Evolutionary conservation across 2,329 filamentous ascomycete species (phyloP).

Genomic region (Shiraia sp.): DNA sequence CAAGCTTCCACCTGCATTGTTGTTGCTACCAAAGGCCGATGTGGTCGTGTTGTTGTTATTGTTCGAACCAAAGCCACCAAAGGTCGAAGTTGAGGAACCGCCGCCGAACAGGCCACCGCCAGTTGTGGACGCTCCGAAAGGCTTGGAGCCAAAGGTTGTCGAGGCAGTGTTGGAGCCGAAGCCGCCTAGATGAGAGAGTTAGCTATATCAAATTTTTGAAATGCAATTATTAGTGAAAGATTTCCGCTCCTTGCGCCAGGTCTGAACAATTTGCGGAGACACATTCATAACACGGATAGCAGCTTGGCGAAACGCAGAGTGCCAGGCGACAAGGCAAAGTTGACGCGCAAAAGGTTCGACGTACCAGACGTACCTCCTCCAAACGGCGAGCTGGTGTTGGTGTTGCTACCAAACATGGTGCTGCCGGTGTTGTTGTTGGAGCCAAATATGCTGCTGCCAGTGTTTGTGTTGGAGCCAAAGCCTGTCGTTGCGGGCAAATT

Average conservation of each 20-base stretch:
- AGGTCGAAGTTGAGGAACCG: constrained; percentile 23
- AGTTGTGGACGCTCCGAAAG: constrained; percentile 40
- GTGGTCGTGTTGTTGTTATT: constrained; percentile 23
- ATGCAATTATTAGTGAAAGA: constrained; percentile 3
- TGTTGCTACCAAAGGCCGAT: constrained; percentile 32
- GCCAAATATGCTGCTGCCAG: constrained; percentile 42
- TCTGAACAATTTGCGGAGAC: too few species aligned
- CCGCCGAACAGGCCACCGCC: constrained; percentile 42
- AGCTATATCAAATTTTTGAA: constrained; percentile 15
- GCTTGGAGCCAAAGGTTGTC: constrained; percentile 29
- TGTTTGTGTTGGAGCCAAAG: constrained; percentile 44
- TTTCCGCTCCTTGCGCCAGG: neutral
- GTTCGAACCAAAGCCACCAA: constrained; percentile 26
- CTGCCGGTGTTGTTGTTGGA: constrained; percentile 34
- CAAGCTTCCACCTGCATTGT: constrained; percentile 31
- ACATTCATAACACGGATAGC: too few species aligned
- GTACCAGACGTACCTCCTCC: constrained; percentile 42
- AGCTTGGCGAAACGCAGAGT: neutral
- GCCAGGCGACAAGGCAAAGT: constrained; percentile 26
- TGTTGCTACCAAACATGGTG: constrained; percentile 38
- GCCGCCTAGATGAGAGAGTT: constrained; percentile 33
- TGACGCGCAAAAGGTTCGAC: constrained; percentile 37
- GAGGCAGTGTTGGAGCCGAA: constrained; percentile 35
- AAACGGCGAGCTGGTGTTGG: constrained; percentile 36
- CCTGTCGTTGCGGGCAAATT: constrained; percentile 46